Conservation (phyloP, 2,329 filamentous ascomycete species). For the Fonsecaea monophora region DNA sequence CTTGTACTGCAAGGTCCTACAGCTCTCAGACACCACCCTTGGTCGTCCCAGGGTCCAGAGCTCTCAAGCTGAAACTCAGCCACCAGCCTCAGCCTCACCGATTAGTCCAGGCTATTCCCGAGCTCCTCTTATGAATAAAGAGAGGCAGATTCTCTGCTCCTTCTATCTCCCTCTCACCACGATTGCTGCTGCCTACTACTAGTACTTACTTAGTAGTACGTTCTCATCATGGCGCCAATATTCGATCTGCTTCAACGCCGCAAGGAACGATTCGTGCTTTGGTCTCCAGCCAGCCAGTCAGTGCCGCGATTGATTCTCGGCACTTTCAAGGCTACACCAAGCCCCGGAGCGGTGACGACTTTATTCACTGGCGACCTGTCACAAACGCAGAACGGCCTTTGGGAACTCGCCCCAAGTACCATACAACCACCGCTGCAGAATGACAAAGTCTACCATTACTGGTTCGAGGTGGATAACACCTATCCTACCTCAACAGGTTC, state of each 20-base stretch:
- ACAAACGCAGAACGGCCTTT: constrained; percentile 2
- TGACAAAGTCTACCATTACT: constrained; percentile 7
- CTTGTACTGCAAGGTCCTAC: neutral
- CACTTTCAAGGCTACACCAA: neutral
- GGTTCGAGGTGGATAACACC: constrained; percentile 12
- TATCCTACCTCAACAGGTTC: neutral
- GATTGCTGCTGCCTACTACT: too few species aligned
- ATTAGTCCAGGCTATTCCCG: neutral
- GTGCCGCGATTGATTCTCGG: constrained; percentile 3
- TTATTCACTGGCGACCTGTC: neutral
- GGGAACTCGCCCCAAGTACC: neutral
- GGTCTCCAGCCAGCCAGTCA: neutral
- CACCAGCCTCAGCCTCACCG: neutral
- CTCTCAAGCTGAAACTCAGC: neutral
- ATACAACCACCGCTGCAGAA: neutral
- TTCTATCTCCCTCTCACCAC: neutral
- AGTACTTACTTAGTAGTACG: neutral
- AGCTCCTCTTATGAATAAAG: neutral
- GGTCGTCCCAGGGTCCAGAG: neutral
- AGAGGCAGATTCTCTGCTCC: neutral
- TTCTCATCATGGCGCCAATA: neutral
- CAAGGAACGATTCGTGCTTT: neutral
- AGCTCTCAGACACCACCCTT: neutral
- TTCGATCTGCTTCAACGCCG: constrained; percentile 12
- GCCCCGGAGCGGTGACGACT: neutral